Percentiles rank a stretch among this genome's conserved stretches.
These are phyloP conservation scores for Fistulinella cinereoalba DNA, from an alignment of 1,284 basidiomycete species.

Conservation along the genomic window DNA sequence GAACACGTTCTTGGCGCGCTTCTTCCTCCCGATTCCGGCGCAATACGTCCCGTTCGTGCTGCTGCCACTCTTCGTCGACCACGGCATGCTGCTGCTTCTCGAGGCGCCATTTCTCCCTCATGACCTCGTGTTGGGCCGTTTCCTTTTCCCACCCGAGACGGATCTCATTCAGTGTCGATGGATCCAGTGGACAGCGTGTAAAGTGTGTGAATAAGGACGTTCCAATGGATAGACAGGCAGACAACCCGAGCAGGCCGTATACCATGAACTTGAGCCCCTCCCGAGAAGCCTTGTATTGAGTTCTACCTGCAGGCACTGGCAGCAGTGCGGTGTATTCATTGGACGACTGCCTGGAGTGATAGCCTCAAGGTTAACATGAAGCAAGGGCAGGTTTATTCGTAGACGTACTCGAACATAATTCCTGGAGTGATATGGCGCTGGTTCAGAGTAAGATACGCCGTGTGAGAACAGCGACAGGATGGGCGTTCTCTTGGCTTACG, in stretches of 20 bases:
- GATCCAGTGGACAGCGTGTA: slow-evolving; percentile 13
- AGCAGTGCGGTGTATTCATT: too few relatives aligned
- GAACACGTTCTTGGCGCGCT: slow-evolving; percentile 5
- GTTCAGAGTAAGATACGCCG: too few relatives aligned
- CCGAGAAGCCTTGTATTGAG: too few relatives aligned
- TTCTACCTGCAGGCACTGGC: too few relatives aligned
- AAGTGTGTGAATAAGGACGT: slow-evolving; percentile 8
- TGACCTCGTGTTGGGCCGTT: neutral
- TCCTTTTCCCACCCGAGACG: slow-evolving; percentile 17
- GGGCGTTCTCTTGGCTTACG: too few relatives aligned
- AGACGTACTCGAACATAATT: too few relatives aligned
- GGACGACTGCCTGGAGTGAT: too few relatives aligned
- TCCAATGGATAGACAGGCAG: neutral
- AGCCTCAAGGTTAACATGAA: too few relatives aligned
- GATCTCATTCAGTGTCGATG: slow-evolving; percentile 4
- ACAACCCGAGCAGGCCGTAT: neutral
- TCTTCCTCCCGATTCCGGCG: slow-evolving; percentile 3
- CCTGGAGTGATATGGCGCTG: too few relatives aligned
- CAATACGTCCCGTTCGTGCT: neutral
- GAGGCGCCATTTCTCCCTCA: neutral
- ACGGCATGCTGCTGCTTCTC: slow-evolving; percentile 2
- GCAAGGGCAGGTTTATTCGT: too few relatives aligned
- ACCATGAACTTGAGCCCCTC: too few relatives aligned
- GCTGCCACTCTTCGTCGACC: slow-evolving; percentile 2
- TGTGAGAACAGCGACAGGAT: too few relatives aligned